Conservation (phyloP, 768 basidiomycete species). For the Lentinula aciculospora region DNA sequence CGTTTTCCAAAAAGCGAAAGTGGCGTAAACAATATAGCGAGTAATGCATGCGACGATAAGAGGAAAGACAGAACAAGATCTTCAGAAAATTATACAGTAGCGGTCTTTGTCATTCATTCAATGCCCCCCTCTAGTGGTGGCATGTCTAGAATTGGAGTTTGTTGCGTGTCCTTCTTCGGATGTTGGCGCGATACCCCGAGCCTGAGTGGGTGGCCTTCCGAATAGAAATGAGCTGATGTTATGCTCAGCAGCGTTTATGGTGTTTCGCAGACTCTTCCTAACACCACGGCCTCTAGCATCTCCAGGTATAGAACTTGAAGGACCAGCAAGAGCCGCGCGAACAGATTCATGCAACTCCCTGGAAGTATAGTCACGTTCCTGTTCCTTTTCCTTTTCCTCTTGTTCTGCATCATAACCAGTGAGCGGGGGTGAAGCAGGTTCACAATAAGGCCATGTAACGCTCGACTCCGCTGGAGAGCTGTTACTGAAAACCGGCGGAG, state of each 20-base stretch:
- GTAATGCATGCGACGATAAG: background rate
- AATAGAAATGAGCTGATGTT: slow-evolving; percentile 63
- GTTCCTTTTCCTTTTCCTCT: slow-evolving; percentile 9
- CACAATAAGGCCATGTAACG: slow-evolving; percentile 39
- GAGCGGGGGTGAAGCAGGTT: slow-evolving; percentile 30
- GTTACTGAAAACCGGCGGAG: background rate
- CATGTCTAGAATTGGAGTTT: background rate
- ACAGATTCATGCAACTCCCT: slow-evolving; percentile 38
- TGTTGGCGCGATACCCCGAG: slow-evolving; percentile 2
- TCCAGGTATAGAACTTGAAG: slow-evolving; percentile 15
- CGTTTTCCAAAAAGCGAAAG: background rate
- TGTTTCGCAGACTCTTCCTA: slow-evolving; percentile 61
- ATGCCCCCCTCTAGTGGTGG: background rate
- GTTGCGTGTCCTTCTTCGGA: background rate
- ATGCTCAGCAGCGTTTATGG: slow-evolving; percentile 64
- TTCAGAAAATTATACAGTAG: no score
- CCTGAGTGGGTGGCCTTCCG: slow-evolving; percentile 36
- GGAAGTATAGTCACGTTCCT: slow-evolving; percentile 13
- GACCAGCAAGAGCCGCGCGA: slow-evolving; percentile 16
- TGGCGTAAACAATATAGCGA: background rate
- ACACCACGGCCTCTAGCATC: slow-evolving; percentile 55
- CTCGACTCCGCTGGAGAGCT: background rate
- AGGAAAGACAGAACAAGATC: background rate
- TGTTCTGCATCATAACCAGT: slow-evolving; percentile 1
- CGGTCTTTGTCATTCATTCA: background rate